Evolutionary conservation across 2,329 filamentous ascomycete genomes (phyloP).

Genomic region (Sclerotiophoma versabilis): DNA sequence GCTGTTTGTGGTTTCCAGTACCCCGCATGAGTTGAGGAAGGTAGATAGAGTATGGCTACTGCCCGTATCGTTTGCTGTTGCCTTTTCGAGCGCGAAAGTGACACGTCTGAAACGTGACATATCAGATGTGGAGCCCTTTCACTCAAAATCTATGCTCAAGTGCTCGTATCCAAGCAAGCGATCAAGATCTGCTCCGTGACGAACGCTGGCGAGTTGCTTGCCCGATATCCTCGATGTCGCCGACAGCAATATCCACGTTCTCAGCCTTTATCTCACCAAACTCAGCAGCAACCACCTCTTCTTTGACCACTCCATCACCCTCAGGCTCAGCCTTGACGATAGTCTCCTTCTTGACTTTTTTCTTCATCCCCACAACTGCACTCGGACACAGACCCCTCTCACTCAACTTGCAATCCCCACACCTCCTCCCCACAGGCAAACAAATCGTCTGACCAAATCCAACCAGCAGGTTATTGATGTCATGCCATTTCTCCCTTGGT

Average conservation of each 20-base stretch:
- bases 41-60: background rate
- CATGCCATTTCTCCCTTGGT: slow-evolving; percentile 83
- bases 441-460: slow-evolving; percentile 89
- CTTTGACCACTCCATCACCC: slow-evolving; percentile 38
- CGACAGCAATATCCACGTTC: slow-evolving; percentile 28
- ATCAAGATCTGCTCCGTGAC: slow-evolving; percentile 1
- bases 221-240: slow-evolving; percentile 46
- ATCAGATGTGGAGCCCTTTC: background rate
- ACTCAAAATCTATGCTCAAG: background rate
- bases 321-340: slow-evolving; percentile 47
- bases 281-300: slow-evolving; percentile 19
- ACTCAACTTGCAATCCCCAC: slow-evolving; percentile 85
- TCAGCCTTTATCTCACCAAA: slow-evolving; percentile 37
- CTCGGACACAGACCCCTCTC: slow-evolving; percentile 74
- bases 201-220: slow-evolving; percentile 8
- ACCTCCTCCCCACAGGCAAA: slow-evolving; percentile 77
- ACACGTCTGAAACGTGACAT: slow-evolving; percentile 3
- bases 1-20: background rate
- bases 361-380: slow-evolving; percentile 56
- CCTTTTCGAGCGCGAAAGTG: background rate
- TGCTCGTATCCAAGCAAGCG: background rate
- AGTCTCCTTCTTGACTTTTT: slow-evolving; percentile 58
- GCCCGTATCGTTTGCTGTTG: slow-evolving; percentile 5
- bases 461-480: slow-evolving; percentile 89
- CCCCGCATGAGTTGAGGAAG: background rate